Evolutionary conservation across 2,329 filamentous ascomycete species (phyloP).

Genomic region (Basipetospora chlamydospora): DNA sequence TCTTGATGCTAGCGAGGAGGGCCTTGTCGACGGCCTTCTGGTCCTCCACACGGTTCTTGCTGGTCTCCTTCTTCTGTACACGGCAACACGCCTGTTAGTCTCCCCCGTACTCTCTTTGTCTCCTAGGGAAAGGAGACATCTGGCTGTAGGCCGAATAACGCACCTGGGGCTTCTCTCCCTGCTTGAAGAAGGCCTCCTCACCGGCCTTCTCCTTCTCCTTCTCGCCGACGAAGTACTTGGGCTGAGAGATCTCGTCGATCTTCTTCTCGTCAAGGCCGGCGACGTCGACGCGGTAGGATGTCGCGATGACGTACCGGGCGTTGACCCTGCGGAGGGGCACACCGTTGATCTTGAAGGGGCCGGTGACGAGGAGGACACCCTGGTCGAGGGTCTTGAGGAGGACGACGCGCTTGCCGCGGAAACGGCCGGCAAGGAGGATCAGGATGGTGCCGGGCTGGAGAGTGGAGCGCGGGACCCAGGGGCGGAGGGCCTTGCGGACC

Average conservation of each 20-base stretch:
- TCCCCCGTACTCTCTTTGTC: background rate
- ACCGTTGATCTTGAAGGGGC: conserved; percentile 99
- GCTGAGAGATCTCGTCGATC: conserved; percentile 60
- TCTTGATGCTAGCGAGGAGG: conserved; percentile 91
- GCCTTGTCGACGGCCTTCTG: conserved; percentile 99
- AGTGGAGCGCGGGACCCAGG: conserved; percentile 73
- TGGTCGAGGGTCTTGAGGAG: conserved; percentile 96
- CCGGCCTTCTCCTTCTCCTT: conserved; percentile 89
- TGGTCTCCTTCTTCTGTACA: conserved; percentile 87
- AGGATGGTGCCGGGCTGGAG: conserved; percentile 92
- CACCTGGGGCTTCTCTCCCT: conserved; percentile 96
- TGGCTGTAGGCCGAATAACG: conserved; percentile 17
- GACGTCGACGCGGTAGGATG: conserved; percentile 73
- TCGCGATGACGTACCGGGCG: conserved; percentile 86
- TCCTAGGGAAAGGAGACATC: background rate
- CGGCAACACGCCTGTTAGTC: conserved; percentile 2
- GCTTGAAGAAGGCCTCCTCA: conserved; percentile 99
- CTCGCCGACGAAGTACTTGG: conserved; percentile 92
- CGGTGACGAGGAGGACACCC: conserved; percentile 97
- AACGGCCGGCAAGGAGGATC: conserved; percentile 97
- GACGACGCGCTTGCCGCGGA: conserved; percentile 99
- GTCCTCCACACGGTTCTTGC: conserved; percentile 82
- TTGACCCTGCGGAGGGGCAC: conserved; percentile 92
- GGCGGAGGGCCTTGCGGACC: conserved; percentile 87
- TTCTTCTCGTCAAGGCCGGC: conserved; percentile 79